phyloP scores from a whole-genome alignment of 345 rosid species.

The Moricandia moricandioides region DNA sequence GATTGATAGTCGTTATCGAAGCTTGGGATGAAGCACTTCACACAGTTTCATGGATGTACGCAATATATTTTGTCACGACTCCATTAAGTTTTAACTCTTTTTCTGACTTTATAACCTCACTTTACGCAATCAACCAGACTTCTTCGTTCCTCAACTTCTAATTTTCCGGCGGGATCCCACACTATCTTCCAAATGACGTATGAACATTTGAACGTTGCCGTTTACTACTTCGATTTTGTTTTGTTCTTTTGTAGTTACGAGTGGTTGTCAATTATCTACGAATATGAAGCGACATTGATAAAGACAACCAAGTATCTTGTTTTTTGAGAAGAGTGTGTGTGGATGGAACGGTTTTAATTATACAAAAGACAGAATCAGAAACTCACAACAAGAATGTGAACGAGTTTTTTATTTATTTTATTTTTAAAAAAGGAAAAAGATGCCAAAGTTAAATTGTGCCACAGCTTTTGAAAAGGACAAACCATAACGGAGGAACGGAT shows the following conservation, averaged over 20 bases:
- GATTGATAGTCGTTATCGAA: constrained; percentile 15
- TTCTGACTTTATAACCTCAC: constrained; percentile 14
- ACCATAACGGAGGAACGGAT: neutral
- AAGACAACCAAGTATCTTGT: constrained; percentile 11
- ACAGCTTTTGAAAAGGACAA: constrained; percentile 12
- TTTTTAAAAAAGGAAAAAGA: neutral
- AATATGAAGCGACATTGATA: neutral
- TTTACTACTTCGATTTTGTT: neutral
- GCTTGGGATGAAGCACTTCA: constrained; percentile 2
- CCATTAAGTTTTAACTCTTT: neutral
- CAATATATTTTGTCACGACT: constrained; percentile 8
- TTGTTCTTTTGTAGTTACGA: neutral
- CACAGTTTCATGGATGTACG: constrained; percentile 23
- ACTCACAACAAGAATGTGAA: constrained; percentile 32
- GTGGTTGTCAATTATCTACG: constrained; percentile 25
- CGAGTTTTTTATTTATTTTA: neutral
- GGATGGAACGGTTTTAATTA: constrained; percentile 9
- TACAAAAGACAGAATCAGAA: constrained; percentile 11
- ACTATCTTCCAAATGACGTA: neutral
- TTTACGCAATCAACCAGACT: constrained; percentile 1
- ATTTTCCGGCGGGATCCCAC: constrained; percentile 8
- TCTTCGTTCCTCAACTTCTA: neutral
- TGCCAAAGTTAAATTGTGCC: neutral
- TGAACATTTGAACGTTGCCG: neutral
- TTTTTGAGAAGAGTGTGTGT: constrained; percentile 6